Percentiles rank a stretch among this genome's conserved stretches.
Conservation (phyloP, 208 protist species). For the Wallacemonas rigidus region DNA sequence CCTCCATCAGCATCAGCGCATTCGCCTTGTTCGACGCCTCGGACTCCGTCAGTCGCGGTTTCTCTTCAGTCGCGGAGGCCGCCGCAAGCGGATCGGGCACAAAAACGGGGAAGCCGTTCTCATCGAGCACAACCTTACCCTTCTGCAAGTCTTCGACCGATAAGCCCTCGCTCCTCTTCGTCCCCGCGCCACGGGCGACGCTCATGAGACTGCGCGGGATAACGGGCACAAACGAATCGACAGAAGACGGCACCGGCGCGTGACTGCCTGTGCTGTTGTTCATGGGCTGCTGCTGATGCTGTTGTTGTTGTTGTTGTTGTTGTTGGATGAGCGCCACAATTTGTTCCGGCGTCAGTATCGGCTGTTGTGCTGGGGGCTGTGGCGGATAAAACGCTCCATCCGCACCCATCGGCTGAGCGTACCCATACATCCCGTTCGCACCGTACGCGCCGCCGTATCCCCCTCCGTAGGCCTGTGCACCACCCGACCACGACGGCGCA, state of each 20-base stretch:
- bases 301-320: conserved; percentile 15
- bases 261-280: too few species aligned
- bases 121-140: conserved; percentile 14
- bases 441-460: too few species aligned
- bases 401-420: not conserved
- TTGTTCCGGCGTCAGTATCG: conserved; percentile 17
- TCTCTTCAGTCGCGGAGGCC: too few species aligned
- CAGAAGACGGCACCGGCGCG: conserved; percentile 35
- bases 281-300: too few species aligned
- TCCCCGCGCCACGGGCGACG: conserved; percentile 26
- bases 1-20: conserved; percentile 52
- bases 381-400: not conserved
- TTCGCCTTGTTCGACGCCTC: not conserved
- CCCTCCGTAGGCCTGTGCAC: not conserved
- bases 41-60: too few species aligned
- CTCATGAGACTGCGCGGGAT: conserved; percentile 41
- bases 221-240: conserved; percentile 72
- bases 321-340: conserved; percentile 17
- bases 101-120: conserved; percentile 16
- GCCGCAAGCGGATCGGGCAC: not conserved
- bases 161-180: not conserved
- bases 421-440: not conserved
- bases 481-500: not conserved
- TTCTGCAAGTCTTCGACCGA: not conserved
- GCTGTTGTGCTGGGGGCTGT: not conserved